A percentile compares a stretch with the other conserved stretches of the same genome.
Evolutionary conservation across 148 eudicot species (phyloP).

Genomic region (Drosera capensis): DNA sequence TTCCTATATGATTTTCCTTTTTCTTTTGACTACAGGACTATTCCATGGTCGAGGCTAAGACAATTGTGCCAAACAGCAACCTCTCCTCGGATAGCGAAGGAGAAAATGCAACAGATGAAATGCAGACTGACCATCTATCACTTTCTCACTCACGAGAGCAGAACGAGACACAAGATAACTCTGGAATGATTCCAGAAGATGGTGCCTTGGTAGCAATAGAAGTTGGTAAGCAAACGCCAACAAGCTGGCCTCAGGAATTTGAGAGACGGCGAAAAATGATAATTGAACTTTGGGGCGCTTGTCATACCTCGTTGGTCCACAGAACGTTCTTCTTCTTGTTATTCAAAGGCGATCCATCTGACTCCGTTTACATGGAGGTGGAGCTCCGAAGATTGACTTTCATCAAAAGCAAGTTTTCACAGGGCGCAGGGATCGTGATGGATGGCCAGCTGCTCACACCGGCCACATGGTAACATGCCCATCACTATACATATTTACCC

Average conservation of each 20-base stretch:
- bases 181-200: background rate
- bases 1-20: too few relatives aligned
- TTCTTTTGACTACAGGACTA: conserved; percentile 11
- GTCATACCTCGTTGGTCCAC: conserved; percentile 64
- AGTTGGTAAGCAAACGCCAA: conserved; percentile 18
- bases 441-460: conserved; percentile 42
- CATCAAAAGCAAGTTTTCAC: conserved; percentile 45
- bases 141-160: background rate
- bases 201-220: conserved; percentile 5
- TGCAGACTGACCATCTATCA: background rate
- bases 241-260: conserved; percentile 39
- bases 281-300: conserved; percentile 70
- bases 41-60: conserved; percentile 10
- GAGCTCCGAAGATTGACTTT: conserved; percentile 74
- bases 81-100: conserved; percentile 7
- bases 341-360: conserved; percentile 83
- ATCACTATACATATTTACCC: too few relatives aligned
- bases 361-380: conserved; percentile 79
- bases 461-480: conserved; percentile 28
- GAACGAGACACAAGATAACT: conserved; percentile 2
- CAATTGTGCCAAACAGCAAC: conserved; percentile 18
- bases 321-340: conserved; percentile 78
- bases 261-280: conserved; percentile 45
- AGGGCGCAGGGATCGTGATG: conserved; percentile 24
- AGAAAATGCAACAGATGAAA: conserved; percentile 4